Evolutionary conservation across 768 basidiomycete genomes (phyloP), one percentile per base, ranked within the genome.

Genomic region (Psilocybe subaeruginosa): DNA sequence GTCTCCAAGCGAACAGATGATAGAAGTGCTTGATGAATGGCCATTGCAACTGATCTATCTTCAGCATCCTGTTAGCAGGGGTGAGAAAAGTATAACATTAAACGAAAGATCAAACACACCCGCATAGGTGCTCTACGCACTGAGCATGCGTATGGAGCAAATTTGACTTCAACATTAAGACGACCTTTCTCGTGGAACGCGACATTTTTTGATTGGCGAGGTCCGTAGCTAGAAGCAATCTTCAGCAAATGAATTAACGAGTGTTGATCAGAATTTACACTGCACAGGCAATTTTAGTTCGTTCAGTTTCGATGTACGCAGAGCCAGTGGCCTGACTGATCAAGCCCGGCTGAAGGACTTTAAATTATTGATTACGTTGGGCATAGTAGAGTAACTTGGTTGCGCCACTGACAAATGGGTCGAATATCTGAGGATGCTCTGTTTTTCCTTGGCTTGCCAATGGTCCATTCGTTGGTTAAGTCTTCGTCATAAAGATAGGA

Each of bases 261-360:
- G 9, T 55, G 47, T 43, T 19, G 45, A 61, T 56, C 8, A 45
- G n/a, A 59, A 43, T 30, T 69, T 68, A 98, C 96, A 99, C 93
- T 45, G 97, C 95, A 72, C 95, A 97, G 4, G 95, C 95, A 64
- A 99, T 87, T 77, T 99, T 99, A 0, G 93, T 92, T 58, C 84
- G 84, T 59, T 92, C 91, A 1, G 90, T 91, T 76, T 99, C 97
- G 67, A 99, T 92, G 71, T 99, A 99, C 9, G 95, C 95, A 16
- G 95, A 97, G 1, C 97, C 97, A 70, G 95, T 96, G 0, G 97
- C 97, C 75, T 97, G 95, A 63, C 78, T 90, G 56, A 97, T 94
- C 12, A 99, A 78, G 8, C 95, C 95, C 30, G 93, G 87, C 71
- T 95, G 89, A 51, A 99, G 77, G 75, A 93, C 96, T 99, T 64